Conservation (phyloP, 2,329 filamentous ascomycete genomes). For the Sclerotinia trifoliorum region DNA sequence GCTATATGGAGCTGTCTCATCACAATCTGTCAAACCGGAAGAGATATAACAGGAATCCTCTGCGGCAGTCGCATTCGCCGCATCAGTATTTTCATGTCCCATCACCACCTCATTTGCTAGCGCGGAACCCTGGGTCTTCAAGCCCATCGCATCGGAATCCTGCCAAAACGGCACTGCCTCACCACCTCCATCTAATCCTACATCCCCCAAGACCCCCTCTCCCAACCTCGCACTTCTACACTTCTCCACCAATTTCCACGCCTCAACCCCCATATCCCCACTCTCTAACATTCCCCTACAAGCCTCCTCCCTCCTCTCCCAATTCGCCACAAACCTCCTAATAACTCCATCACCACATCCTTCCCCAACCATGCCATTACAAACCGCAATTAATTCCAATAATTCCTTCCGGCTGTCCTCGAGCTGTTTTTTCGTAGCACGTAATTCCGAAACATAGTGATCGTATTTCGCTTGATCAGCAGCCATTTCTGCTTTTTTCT, state of each 20-base stretch:
- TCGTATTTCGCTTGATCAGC: neutral
- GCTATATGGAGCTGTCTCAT: neutral
- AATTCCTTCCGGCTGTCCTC: neutral
- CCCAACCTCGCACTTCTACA: constrained; percentile 12
- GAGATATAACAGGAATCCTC: neutral
- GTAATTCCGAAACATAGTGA: neutral
- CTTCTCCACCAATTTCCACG: constrained; percentile 1
- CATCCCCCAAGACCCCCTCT: neutral
- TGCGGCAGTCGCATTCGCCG: neutral
- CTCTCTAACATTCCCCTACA: constrained; percentile 6
- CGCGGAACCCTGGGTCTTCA: too few relatives aligned
- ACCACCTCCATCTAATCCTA: neutral
- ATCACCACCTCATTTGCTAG: neutral
- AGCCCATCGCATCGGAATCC: neutral
- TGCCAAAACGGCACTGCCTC: too few relatives aligned
- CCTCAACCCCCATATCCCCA: neutral
- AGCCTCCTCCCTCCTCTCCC: constrained; percentile 8
- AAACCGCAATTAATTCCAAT: constrained; percentile 1
- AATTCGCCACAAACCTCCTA: constrained; percentile 1
- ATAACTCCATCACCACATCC: neutral
- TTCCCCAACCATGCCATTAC: neutral
- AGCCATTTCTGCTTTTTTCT: constrained; percentile 7
- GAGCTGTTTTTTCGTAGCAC: neutral
- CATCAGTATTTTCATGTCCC: neutral
- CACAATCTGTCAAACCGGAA: neutral